A percentile compares a stretch with the other conserved stretches of the same genome.
Conservation (phyloP, 176 grass and related monocot genomes). For the Tillandsia leiboldiana region DNA sequence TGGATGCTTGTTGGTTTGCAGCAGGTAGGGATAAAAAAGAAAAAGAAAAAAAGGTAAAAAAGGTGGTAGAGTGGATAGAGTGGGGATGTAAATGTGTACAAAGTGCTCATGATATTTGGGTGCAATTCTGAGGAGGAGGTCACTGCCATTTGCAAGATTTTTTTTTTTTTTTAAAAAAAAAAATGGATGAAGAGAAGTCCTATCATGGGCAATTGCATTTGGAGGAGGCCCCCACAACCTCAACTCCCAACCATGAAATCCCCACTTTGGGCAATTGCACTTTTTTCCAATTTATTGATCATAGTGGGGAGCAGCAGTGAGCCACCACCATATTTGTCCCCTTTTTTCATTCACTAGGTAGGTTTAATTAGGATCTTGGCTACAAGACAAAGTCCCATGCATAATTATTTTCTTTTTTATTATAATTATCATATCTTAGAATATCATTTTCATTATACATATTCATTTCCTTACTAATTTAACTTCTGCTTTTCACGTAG, state of each 20-base stretch:
- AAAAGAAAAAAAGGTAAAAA: background rate
- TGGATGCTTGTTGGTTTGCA: slow-evolving; percentile 2
- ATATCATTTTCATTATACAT: too few relatives aligned
- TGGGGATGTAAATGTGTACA: background rate
- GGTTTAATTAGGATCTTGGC: too few relatives aligned
- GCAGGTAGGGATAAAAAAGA: background rate
- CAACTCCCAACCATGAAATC: too few relatives aligned
- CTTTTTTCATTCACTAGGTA: too few relatives aligned
- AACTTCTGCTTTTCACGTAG: too few relatives aligned
- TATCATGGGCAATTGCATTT: too few relatives aligned
- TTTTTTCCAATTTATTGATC: background rate
- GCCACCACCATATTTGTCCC: slow-evolving; percentile 9
- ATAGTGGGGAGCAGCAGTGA: slow-evolving; percentile 28
- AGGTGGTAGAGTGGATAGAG: background rate
- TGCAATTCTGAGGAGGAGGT: slow-evolving; percentile 41
- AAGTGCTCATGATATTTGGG: slow-evolving; percentile 9
- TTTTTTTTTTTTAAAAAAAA: background rate
- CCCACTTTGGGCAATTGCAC: background rate
- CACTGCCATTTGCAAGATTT: slow-evolving; percentile 12
- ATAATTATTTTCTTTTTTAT: background rate
- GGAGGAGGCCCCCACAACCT: background rate
- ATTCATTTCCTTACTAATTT: too few relatives aligned
- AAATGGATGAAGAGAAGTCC: slow-evolving; percentile 1
- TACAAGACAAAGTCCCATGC: background rate
- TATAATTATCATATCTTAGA: background rate